These are phyloP conservation scores for Corinectria fuckeliana DNA, from an alignment of 2,329 filamentous ascomycete genomes.

Conservation along the genomic window DNA sequence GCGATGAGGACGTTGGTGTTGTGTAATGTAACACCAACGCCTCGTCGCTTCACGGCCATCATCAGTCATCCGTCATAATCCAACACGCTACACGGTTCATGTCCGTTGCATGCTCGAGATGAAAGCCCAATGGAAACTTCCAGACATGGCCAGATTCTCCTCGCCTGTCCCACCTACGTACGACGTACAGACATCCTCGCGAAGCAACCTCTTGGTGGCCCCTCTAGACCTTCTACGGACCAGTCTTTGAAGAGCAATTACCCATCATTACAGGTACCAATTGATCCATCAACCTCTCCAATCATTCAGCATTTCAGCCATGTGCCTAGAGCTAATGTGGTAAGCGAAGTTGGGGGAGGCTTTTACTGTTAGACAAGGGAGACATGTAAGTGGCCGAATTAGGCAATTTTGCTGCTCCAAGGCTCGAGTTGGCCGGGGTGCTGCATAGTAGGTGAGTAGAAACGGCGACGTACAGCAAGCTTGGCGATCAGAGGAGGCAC, in stretches of 20 bases:
- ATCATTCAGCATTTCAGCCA: background rate
- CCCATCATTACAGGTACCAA: background rate
- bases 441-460: conserved; percentile 3
- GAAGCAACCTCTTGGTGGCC: background rate
- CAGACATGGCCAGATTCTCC: background rate
- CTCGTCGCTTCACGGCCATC: background rate
- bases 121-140: conserved; percentile 6
- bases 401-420: background rate
- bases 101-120: no score
- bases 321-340: background rate
- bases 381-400: conserved; percentile 5
- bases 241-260: conserved; percentile 5
- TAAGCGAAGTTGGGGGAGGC: background rate
- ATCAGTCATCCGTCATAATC: conserved; percentile 6
- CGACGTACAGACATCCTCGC: background rate
- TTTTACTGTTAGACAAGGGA: background rate
- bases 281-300: conserved; percentile 1
- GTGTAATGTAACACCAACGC: background rate
- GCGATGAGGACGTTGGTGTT: background rate
- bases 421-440: background rate
- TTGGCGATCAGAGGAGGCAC: conserved; percentile 11
- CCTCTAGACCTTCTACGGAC: background rate
- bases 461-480: conserved; percentile 10
- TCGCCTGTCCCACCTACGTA: background rate
- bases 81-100: background rate